Evolutionary conservation across 2,329 filamentous ascomycete genomes (phyloP).

Genomic region (Aspergillus fijiensis): DNA sequence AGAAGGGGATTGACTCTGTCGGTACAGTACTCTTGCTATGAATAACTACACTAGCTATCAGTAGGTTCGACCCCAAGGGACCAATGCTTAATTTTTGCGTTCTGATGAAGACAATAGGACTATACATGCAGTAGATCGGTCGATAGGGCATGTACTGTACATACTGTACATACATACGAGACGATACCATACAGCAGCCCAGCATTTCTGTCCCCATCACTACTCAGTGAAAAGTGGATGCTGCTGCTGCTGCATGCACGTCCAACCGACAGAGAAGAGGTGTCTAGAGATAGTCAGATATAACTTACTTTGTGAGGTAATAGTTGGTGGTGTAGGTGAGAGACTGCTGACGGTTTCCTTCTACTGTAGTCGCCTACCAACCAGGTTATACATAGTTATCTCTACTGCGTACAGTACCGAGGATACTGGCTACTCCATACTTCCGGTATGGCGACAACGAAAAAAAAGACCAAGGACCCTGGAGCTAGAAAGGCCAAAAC

Average conservation of each 20-base stretch:
- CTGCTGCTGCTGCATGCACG: background rate
- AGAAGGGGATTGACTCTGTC: background rate
- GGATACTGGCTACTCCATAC: background rate
- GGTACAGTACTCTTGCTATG: background rate
- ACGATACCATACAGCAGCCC: background rate
- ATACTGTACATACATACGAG: background rate
- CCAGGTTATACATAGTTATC: too few relatives aligned
- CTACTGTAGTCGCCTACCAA: too few relatives aligned
- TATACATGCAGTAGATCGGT: too few relatives aligned
- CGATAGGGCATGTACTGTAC: background rate
- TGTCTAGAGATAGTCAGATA: background rate
- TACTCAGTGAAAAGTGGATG: background rate
- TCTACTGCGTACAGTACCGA: too few relatives aligned
- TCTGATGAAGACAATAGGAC: background rate
- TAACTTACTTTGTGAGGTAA: background rate
- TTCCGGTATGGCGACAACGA: background rate
- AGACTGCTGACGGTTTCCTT: too few relatives aligned
- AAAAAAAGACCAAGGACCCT: background rate
- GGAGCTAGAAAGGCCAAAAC: background rate
- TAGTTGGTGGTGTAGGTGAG: too few relatives aligned
- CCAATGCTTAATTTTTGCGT: background rate
- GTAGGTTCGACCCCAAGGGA: background rate
- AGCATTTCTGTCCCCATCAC: background rate
- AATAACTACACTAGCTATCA: background rate
- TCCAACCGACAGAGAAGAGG: background rate